Conservation (phyloP, 305 asterid species). For the Ruellia speciosa region DNA sequence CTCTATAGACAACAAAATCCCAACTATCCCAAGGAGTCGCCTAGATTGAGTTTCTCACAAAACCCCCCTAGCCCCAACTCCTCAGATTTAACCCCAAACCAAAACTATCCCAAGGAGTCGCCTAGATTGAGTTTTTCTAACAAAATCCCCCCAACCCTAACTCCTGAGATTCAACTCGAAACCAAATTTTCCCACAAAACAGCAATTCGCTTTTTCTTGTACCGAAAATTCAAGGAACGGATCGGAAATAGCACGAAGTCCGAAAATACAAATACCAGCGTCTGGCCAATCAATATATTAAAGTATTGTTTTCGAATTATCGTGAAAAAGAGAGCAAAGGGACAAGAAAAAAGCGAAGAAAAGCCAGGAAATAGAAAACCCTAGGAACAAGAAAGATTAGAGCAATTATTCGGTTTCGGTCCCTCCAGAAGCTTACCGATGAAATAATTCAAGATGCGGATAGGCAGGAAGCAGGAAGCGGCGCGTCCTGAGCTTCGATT, state of each 20-base stretch:
- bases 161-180: slow-evolving; percentile 11
- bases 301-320: background rate
- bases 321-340: slow-evolving; percentile 11
- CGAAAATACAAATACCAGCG: background rate
- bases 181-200: slow-evolving; percentile 8
- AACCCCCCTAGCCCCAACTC: slow-evolving; percentile 28
- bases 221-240: slow-evolving; percentile 21
- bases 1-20: slow-evolving; percentile 23
- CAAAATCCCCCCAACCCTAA: slow-evolving; percentile 30
- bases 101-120: slow-evolving; percentile 11
- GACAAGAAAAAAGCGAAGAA: background rate
- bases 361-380: slow-evolving; percentile 24
- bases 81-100: slow-evolving; percentile 10
- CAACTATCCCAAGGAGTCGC: slow-evolving; percentile 19
- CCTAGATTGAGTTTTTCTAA: slow-evolving; percentile 14
- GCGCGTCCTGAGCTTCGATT: background rate
- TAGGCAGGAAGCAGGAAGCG: slow-evolving; percentile 8
- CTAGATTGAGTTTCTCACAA: slow-evolving; percentile 19
- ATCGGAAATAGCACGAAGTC: slow-evolving; percentile 8
- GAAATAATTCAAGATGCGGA: slow-evolving; percentile 21
- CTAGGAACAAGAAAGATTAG: slow-evolving; percentile 8
- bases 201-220: background rate
- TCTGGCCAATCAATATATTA: slow-evolving; percentile 7
- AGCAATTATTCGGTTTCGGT: slow-evolving; percentile 16
- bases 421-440: slow-evolving; percentile 30